Base-by-base conservation (phyloP, 2,329 filamentous ascomycete species). In the Calycina marina region DNA sequence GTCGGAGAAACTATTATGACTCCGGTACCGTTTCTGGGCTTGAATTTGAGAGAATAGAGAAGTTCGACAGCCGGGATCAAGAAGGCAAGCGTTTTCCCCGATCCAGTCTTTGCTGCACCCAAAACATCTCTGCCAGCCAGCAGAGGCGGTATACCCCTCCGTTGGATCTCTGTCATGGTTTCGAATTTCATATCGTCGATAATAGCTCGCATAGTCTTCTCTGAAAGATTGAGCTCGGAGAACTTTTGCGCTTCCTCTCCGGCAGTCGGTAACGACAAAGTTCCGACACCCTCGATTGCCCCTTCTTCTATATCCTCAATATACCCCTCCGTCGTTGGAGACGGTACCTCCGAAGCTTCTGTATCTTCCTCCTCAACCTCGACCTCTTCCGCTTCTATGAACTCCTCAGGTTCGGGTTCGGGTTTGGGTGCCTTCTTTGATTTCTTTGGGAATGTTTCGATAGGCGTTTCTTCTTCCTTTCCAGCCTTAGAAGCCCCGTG, bases 141-240 rank as follows among this genome's bases (percentile, higher is more conserved):
- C 28, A 92, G 64, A 13, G 86, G 85, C 4, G 88, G 86, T 35
- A 96, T 93, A 9, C 78, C 79, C 52, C 80, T 70, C 47, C 74
- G 71, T 57, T 96, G 90, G 45, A 96, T 94, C 55, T 90, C 82
- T 1, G 90, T 96, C 86, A 98, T 94, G 29, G 69, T 86, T 50
- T 80, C 77, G 54, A 96, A 94, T 10, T 81, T 81, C 88, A 98
- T 96, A 42, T 80, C 82, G 36, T 76, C 60, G 52, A 49, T 46
- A 11, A 94, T 85, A 6, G 85, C 86, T 59, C 79, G 74, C 67
- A 86, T 79, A 0, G 85, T 94, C 58, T 82, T 85, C 14, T 86
- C 79, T 2, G 83, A 90, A 8, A 98, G 68, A 34, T 81, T 81
- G 41, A 98, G 64, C 43, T 96, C 49, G 4, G 43, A 42, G 36